These are phyloP conservation scores for Penicillium digitatum DNA, from an alignment of 2,329 filamentous ascomycete genomes.

Conservation along the genomic window DNA sequence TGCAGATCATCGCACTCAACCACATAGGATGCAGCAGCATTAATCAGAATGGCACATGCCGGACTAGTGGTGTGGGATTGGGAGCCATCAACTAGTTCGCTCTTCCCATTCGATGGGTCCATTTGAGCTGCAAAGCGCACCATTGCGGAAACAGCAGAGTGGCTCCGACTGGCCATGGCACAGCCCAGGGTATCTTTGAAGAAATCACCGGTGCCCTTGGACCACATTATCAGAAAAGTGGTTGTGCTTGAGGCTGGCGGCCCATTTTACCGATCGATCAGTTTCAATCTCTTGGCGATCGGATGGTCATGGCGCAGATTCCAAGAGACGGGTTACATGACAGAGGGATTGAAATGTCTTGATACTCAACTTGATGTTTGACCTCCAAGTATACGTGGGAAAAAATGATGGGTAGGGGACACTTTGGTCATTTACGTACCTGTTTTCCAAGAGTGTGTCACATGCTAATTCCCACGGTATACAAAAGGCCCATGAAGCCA, in stretches of 20 bases:
- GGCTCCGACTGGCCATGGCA: conserved; percentile 29
- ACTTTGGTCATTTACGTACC: neutral
- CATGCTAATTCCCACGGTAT: conserved; percentile 1
- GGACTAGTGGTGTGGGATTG: conserved; percentile 23
- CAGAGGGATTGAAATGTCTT: neutral
- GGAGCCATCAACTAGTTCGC: conserved; percentile 28
- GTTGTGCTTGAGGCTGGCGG: conserved; percentile 18
- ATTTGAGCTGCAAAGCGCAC: conserved; percentile 24
- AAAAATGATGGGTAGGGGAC: neutral
- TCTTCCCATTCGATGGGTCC: conserved; percentile 27
- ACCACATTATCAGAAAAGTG: conserved; percentile 26
- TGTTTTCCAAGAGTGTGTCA: neutral
- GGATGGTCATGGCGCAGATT: neutral
- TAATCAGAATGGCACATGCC: conserved; percentile 31
- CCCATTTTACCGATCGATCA: conserved; percentile 22
- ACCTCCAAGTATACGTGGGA: neutral
- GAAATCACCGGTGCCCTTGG: conserved; percentile 32
- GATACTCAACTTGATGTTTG: neutral
- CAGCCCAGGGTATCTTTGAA: conserved; percentile 32
- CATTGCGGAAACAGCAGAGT: conserved; percentile 27
- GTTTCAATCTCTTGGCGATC: conserved; percentile 15
- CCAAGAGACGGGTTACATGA: neutral
- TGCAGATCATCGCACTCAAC: conserved; percentile 36
- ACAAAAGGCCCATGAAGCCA: neutral
- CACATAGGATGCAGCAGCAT: conserved; percentile 32